A percentile compares a stretch with the other conserved stretches of the same genome.
These are phyloP conservation scores for Fonsecaea pedrosoi DNA, from an alignment of 2,329 filamentous ascomycete genomes.

Conservation along the genomic window DNA sequence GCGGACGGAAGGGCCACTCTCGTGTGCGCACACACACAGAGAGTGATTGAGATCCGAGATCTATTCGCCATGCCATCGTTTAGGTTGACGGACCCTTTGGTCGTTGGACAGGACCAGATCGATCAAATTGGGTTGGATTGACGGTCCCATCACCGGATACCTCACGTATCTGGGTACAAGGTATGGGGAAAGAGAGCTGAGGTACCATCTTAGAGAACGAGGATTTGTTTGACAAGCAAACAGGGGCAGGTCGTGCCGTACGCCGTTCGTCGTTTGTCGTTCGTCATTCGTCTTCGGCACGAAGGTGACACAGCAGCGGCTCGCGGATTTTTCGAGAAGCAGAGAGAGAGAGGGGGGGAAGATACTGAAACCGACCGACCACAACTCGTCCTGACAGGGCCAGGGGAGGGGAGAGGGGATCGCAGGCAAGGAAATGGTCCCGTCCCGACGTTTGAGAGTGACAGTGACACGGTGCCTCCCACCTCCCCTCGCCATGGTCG, in stretches of 20 bases:
- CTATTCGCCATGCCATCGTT: background rate
- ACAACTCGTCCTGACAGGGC: background rate
- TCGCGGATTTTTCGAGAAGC: slow-evolving; percentile 2
- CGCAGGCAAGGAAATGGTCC: slow-evolving; percentile 12
- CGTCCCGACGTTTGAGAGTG: background rate
- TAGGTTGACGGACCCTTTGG: background rate
- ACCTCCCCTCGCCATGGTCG: background rate
- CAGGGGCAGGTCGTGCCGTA: no score
- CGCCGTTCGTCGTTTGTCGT: background rate
- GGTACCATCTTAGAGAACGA: background rate
- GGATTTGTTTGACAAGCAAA: background rate
- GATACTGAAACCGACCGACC: slow-evolving; percentile 2
- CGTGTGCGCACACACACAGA: no score
- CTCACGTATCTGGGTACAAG: background rate
- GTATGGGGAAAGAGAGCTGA: background rate
- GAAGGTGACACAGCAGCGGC: slow-evolving; percentile 2
- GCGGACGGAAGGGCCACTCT: no score
- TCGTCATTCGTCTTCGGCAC: background rate
- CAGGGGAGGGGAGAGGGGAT: background rate
- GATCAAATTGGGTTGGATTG: background rate
- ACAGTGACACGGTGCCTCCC: slow-evolving; percentile 8
- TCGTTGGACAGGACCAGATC: background rate
- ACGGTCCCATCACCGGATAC: background rate
- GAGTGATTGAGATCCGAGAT: background rate
- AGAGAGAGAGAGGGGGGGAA: background rate